phyloP scores from a whole-genome alignment of 352 stramenopile genomes.

The Pythium utonaiense region DNA sequence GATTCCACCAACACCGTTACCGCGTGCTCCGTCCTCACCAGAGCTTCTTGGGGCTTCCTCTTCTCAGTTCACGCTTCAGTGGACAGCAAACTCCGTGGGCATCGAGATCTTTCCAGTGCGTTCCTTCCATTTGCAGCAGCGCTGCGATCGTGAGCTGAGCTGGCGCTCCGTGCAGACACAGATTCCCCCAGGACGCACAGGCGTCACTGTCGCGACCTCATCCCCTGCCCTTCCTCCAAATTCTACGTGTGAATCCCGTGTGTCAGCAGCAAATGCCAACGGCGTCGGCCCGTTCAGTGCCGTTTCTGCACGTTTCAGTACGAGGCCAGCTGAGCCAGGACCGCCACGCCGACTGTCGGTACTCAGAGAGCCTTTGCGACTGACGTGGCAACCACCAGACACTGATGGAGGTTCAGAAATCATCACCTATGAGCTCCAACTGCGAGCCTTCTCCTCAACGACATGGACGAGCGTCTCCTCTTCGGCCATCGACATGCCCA shows the following conservation, averaged over 20 bases:
- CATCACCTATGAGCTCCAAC: conserved; percentile 43
- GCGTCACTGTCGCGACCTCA: conserved; percentile 32
- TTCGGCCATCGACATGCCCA: not conserved
- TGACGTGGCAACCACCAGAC: conserved; percentile 39
- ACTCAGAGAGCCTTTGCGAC: conserved; percentile 21
- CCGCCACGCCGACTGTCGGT: conserved; percentile 23
- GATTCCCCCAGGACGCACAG: conserved; percentile 26
- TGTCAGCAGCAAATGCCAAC: conserved; percentile 47
- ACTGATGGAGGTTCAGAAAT: conserved; percentile 26
- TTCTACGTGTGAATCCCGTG: conserved; percentile 49
- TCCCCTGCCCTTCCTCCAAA: conserved; percentile 27
- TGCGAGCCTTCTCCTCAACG: conserved; percentile 31
- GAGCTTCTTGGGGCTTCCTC: conserved; percentile 34
- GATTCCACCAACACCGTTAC: conserved; percentile 35
- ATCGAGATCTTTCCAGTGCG: conserved; percentile 33
- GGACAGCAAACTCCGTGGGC: conserved; percentile 13
- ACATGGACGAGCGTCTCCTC: conserved; percentile 33
- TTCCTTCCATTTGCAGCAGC: conserved; percentile 44
- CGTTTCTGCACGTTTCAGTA: conserved; percentile 33
- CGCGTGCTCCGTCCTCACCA: conserved; percentile 37
- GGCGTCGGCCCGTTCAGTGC: conserved; percentile 49
- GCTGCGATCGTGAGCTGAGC: conserved; percentile 40
- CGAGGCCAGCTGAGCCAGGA: conserved; percentile 22
- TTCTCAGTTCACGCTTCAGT: conserved; percentile 41
- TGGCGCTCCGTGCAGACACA: conserved; percentile 38